These are phyloP conservation scores for Voacanga thouarsii DNA, from an alignment of 257 asterid species.

Conservation along the genomic window DNA sequence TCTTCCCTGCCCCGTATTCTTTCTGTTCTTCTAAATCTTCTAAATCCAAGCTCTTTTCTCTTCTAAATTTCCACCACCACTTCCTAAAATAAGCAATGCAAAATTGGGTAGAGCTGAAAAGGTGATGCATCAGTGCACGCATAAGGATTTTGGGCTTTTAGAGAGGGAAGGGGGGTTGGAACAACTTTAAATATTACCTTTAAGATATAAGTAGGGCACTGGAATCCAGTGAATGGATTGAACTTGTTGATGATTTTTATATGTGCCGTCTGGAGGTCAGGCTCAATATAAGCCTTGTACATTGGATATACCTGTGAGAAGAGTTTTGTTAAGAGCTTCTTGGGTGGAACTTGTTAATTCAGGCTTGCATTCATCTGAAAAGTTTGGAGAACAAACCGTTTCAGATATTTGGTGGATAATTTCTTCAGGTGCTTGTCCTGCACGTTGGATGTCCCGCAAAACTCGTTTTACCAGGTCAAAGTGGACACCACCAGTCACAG, in stretches of 20 bases:
- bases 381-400: constrained; percentile 56
- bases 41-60: no score
- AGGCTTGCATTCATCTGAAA: constrained; percentile 10
- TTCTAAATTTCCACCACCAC: no score
- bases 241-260: constrained; percentile 89
- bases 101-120: no score
- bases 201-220: constrained; percentile 86
- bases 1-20: no score
- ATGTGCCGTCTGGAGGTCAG: constrained; percentile 95
- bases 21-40: no score
- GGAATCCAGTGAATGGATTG: constrained; percentile 94
- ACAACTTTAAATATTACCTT: constrained; percentile 51
- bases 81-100: no score
- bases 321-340: constrained; percentile 28
- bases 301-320: constrained; percentile 89
- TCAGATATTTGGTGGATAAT: constrained; percentile 97
- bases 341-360: constrained; percentile 5
- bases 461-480: constrained; percentile 98
- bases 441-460: constrained; percentile 93
- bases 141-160: no score
- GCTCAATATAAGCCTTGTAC: constrained; percentile 98
- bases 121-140: no score
- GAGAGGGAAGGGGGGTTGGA: neutral
- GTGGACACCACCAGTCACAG: constrained; percentile 98
- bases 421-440: constrained; percentile 97